Percentiles rank a stretch among this genome's conserved stretches.
These are phyloP conservation scores for Petunia hybrid DNA, from an alignment of 305 asterid species.

Conservation along the genomic window DNA sequence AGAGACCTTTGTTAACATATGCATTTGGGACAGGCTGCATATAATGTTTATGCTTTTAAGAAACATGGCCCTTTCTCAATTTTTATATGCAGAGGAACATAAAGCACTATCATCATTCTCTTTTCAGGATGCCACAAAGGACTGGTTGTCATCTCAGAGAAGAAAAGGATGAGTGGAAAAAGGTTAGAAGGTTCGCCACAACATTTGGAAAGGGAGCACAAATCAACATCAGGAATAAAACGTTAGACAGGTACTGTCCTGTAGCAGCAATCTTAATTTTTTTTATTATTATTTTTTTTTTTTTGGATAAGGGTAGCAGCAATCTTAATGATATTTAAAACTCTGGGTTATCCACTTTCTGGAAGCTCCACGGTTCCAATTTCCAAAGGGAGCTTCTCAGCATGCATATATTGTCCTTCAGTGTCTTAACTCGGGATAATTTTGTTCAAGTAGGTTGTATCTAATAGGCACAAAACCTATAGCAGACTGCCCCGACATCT, in stretches of 20 bases:
- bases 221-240: slow-evolving; percentile 4
- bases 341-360: not conserved
- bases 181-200: not conserved
- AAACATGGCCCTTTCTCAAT: slow-evolving; percentile 19
- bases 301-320: not conserved
- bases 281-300: no score
- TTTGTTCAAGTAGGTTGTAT: not conserved
- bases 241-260: not conserved
- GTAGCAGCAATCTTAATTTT: not conserved
- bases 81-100: not conserved
- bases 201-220: not conserved
- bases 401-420: not conserved
- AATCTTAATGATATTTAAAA: slow-evolving; percentile 13
- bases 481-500: not conserved
- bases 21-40: not conserved
- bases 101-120: slow-evolving; percentile 25
- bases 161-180: not conserved
- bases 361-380: not conserved
- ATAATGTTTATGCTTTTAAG: not conserved
- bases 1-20: not conserved
- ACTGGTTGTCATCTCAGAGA: not conserved
- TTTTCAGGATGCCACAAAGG: slow-evolving; percentile 16
- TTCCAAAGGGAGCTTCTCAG: not conserved
- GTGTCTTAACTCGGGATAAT: not conserved
- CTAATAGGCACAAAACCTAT: not conserved